Base-by-base conservation (phyloP, 1,284 basidiomycete genomes). In the Ustilago xerochloae region DNA sequence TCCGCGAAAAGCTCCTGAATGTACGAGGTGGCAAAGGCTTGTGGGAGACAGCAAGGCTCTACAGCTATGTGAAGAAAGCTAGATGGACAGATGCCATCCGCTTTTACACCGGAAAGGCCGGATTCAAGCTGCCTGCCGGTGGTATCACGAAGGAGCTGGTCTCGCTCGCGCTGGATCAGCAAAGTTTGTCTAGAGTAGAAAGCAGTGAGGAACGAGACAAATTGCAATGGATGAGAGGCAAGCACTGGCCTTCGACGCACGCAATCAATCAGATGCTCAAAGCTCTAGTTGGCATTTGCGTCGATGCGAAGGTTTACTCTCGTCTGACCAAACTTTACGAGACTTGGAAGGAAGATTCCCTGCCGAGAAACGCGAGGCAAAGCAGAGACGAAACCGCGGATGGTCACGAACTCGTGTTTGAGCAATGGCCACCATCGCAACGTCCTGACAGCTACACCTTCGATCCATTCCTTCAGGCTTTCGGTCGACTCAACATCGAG, bases 171-270 rank as follows among this genome's bases (percentile, higher is more conserved):
- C 47, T 65, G 7, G 62, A 50, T 22, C 54, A 61, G 45, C 26
- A 50, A 15, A 3, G 35, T 6, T 29, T 41, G 18, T 24, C 47
- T 4, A 18, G 20, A 8, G 2, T 20, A 16, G 16, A 12, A 9
- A 30, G 26, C 5, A 24, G 22, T 12, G 5, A 22, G 5, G 36
- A 28, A 6, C 12, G 35, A 26, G 55, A 58, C 16, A 16, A 6
- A 7, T 20, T 33, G 1, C 38, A 38, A 15, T 18, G 32, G 15
- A 0, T 38, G 8, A n/a, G 56, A 6, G 68, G 67, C n/a, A 63
- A 51, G 24, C 52, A 53, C n/a, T 75, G 67, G 73, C 73, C 73
- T 0, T 64, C 63, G 13, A 75, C 67, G 15, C 73, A 71, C 41
- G 60, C 73, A 3, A 65, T 71, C 46, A 71, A 67, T 45, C 55